A percentile compares a stretch with the other conserved stretches of the same genome.
phyloP scores from a whole-genome alignment of 2,329 filamentous ascomycete species.

The Trichothecium roseum region DNA sequence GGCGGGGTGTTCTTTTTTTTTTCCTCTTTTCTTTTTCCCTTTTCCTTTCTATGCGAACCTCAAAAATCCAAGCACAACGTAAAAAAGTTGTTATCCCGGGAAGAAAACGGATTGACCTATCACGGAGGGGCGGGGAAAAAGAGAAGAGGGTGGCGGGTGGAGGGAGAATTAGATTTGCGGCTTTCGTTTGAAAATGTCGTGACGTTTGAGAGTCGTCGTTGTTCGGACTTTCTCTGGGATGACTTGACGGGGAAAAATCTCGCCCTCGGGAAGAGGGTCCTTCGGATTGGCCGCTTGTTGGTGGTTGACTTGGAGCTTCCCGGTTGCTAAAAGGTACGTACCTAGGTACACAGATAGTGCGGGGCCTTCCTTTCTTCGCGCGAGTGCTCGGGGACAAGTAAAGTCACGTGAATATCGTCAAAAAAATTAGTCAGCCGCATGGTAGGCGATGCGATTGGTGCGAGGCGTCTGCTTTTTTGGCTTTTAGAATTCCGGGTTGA shows the following conservation, averaged over 20 bases:
- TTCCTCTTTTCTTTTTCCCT: neutral
- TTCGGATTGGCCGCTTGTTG: neutral
- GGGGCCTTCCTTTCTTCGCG: too few species aligned
- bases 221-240: conserved; percentile 8
- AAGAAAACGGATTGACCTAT: too few species aligned
- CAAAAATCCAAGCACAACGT: neutral
- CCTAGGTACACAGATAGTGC: too few species aligned
- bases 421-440: conserved; percentile 4
- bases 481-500: too few species aligned
- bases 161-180: conserved; percentile 2
- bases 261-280: conserved; percentile 20
- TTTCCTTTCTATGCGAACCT: neutral
- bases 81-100: too few species aligned
- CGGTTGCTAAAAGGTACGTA: too few species aligned
- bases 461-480: too few species aligned
- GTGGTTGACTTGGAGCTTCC: too few species aligned
- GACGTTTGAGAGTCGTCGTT: conserved; percentile 5
- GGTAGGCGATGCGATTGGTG: conserved; percentile 4
- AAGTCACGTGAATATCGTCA: conserved; percentile 15
- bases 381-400: too few species aligned
- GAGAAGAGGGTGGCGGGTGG: conserved; percentile 9
- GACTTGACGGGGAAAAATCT: conserved; percentile 39
- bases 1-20: conserved; percentile 2
- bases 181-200: neutral
- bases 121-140: conserved; percentile 6